Base-by-base conservation (phyloP, 192 early-diverging fungal species). In the Glomus cerebriforme region DNA sequence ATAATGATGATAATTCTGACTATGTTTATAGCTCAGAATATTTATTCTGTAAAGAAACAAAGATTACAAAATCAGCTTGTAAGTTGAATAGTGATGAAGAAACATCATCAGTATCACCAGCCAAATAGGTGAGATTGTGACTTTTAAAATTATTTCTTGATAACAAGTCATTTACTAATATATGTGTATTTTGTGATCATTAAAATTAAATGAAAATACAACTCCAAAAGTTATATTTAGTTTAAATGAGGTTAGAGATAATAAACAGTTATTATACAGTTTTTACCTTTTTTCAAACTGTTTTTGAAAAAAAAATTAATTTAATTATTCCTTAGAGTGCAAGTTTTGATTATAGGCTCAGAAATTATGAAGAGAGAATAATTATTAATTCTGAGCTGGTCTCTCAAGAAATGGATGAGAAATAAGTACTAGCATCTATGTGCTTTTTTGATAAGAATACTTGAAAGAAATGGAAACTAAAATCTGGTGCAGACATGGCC, bases 381-480 rank as follows among this genome's bases (percentile, higher is more conserved):
- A 43, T 3, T 39, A 22, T 45, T 26, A n/a, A n/a, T n/a, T n/a
- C n/a, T n/a, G n/a, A n/a, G n/a, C n/a, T n/a, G n/a, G n/a, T n/a
- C n/a, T n/a, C 39, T 49, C 39, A 45, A 8, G 68, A 70, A 70
- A 70, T 35, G 4, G 68, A 70, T 45, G 68, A 70, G 37, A 7
- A 70, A 22, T 45, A 13, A 70, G 19, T 39, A 24, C n/a, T 1
- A 24, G 3, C 6, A 7, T 27, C 68, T 70, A 35, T 43, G 45
- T 35, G n/a, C 13, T 2, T 26, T 35, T 45, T 70, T 70, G 26
- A 70, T 7, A 17, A 70, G n/a, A 19, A 69, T n/a, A n/a, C n/a
- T n/a, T n/a, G n/a, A n/a, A n/a, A n/a, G n/a, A n/a, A n/a, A n/a
- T n/a, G n/a, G n/a, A n/a, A n/a, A n/a, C n/a, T n/a, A n/a, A n/a